These are phyloP conservation scores for Cyclotella sp. DNA, from an alignment of 108 stramenopile species.

Conservation along the genomic window DNA sequence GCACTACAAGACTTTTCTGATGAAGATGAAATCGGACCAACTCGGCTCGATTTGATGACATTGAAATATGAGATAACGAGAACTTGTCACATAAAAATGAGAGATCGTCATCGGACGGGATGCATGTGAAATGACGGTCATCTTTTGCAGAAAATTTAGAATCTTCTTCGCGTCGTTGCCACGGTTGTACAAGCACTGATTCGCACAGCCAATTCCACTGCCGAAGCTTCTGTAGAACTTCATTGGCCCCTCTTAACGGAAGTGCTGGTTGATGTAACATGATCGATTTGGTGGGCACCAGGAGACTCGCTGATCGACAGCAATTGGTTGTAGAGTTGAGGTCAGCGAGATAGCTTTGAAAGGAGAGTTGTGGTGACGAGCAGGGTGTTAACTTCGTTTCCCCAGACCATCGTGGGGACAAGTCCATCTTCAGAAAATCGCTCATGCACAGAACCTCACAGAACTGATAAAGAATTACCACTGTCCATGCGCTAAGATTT, in stretches of 20 bases:
- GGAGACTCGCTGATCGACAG: slow-evolving; percentile 41
- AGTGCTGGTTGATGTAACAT: background rate
- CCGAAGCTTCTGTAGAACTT: slow-evolving; percentile 17
- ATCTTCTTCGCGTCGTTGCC: background rate
- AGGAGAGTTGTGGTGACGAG: background rate
- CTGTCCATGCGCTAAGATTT: no score
- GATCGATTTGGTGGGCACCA: slow-evolving; percentile 6
- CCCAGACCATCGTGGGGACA: no score
- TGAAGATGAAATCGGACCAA: slow-evolving; percentile 11
- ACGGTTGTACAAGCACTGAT: slow-evolving; percentile 22
- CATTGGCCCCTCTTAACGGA: slow-evolving; percentile 3
- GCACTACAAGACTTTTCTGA: slow-evolving; percentile 32
- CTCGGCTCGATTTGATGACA: slow-evolving; percentile 1
- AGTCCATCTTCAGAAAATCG: no score
- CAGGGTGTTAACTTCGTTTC: no score
- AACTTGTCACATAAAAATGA: slow-evolving; percentile 17
- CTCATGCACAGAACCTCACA: no score
- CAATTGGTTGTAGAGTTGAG: slow-evolving; percentile 26
- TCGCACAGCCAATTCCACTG: slow-evolving; percentile 33
- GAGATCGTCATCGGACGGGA: slow-evolving; percentile 36
- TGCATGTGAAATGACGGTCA: slow-evolving; percentile 7
- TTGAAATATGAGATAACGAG: background rate
- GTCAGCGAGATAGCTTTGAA: slow-evolving; percentile 26
- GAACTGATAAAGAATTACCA: no score
- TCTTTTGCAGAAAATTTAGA: no score